Percentiles rank a stretch among this genome's conserved stretches.
Conservation (phyloP, 2,329 filamentous ascomycete genomes). For the Pyrenophora teres region DNA sequence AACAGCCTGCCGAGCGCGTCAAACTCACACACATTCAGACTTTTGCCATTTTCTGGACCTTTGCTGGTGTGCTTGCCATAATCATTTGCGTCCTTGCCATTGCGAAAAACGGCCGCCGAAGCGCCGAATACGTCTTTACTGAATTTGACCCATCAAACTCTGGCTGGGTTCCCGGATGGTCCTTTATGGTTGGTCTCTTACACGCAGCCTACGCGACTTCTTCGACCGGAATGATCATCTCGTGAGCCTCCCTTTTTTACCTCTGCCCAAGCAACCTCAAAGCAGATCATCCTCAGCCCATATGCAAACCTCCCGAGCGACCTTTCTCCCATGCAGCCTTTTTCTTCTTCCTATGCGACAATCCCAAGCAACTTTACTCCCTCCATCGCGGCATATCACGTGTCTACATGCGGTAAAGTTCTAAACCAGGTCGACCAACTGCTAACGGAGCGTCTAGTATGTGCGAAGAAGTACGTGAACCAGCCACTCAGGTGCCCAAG, state of each 20-base stretch:
- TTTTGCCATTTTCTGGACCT: conserved; percentile 75
- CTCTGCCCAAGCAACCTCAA: conserved; percentile 40
- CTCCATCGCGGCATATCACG: conserved; percentile 25
- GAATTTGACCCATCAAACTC: conserved; percentile 68
- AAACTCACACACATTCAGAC: conserved; percentile 55
- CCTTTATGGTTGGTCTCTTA: conserved; percentile 72
- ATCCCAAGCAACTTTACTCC: conserved; percentile 12
- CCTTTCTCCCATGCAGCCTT: conserved; percentile 21
- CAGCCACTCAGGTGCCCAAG: conserved; percentile 70
- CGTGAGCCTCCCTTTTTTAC: conserved; percentile 55
- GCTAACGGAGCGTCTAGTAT: conserved; percentile 57
- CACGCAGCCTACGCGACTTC: conserved; percentile 76
- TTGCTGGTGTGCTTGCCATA: conserved; percentile 70
- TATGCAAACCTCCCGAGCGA: conserved; percentile 26
- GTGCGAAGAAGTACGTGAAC: conserved; percentile 73
- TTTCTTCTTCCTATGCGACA: conserved; percentile 20
- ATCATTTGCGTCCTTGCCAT: conserved; percentile 66
- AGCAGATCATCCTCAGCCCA: conserved; percentile 19
- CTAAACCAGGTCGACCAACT: conserved; percentile 14
- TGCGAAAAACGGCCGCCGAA: conserved; percentile 69
- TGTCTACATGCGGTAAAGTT: conserved; percentile 22
- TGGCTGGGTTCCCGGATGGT: conserved; percentile 73
- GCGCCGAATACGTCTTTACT: conserved; percentile 67
- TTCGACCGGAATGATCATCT: conserved; percentile 79
- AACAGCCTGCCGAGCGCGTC: conserved; percentile 17